phyloP scores from a whole-genome alignment of 1,284 basidiomycete species.

The Malassezia nana region DNA sequence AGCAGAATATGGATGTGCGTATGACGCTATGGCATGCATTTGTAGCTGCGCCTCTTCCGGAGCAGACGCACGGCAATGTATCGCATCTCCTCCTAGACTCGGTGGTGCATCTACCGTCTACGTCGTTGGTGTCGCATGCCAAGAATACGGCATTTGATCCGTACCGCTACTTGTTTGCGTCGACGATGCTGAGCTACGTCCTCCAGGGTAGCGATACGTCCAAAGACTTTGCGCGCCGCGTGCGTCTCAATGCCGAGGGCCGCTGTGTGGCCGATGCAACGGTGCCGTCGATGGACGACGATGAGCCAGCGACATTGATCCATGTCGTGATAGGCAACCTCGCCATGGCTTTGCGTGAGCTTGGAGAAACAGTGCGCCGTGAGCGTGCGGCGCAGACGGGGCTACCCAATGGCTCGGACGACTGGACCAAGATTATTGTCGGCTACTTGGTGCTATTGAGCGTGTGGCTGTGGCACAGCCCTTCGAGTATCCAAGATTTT shows the following conservation, averaged over 20 bases:
- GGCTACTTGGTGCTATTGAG: constrained; percentile 72
- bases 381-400: constrained; percentile 29
- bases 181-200: constrained; percentile 51
- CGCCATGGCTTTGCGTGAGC: constrained; percentile 56
- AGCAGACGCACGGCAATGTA: constrained; percentile 15
- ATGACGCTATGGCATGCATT: constrained; percentile 54
- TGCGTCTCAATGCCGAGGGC: constrained; percentile 48
- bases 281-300: constrained; percentile 48
- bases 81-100: constrained; percentile 9
- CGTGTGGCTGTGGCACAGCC: constrained; percentile 96
- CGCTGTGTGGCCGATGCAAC: constrained; percentile 9
- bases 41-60: constrained; percentile 31
- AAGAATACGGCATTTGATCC: constrained; percentile 50
- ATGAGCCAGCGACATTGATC: constrained; percentile 52
- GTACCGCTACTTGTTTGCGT: constrained; percentile 48
- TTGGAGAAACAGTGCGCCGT: constrained; percentile 46
- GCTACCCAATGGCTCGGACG: constrained; percentile 23
- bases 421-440: constrained; percentile 77
- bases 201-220: constrained; percentile 54
- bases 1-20: constrained; percentile 49
- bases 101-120: constrained; percentile 25
- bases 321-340: constrained; percentile 57
- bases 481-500: constrained; percentile 75
- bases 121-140: constrained; percentile 25
- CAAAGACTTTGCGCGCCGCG: constrained; percentile 53